These are phyloP conservation scores for Grammothele lineata DNA, from an alignment of 768 basidiomycete species.

Conservation along the genomic window DNA sequence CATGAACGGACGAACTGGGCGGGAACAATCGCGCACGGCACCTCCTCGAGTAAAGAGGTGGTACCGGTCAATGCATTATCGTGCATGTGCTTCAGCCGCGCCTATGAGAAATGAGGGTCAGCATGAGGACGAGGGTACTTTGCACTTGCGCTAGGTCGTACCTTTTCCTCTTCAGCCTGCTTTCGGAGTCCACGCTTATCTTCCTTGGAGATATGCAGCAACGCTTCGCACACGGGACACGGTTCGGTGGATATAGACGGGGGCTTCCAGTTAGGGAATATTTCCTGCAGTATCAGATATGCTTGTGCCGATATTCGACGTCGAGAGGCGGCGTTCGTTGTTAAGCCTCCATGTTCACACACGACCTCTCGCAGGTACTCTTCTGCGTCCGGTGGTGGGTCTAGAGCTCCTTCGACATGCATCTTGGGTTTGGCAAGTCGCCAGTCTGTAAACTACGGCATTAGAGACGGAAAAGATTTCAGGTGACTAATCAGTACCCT, in stretches of 20 bases:
- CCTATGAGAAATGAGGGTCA: constrained; percentile 33
- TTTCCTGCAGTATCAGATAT: constrained; percentile 42
- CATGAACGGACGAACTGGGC: constrained; percentile 61
- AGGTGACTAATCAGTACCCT: constrained; percentile 42
- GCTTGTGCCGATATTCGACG: constrained; percentile 64
- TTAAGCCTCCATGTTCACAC: constrained; percentile 68
- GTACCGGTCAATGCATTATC: constrained; percentile 48
- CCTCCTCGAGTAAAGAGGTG: constrained; percentile 41
- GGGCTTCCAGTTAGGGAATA: constrained; percentile 68
- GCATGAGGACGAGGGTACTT: not conserved
- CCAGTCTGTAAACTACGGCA: constrained; percentile 55
- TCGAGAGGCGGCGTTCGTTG: constrained; percentile 51
- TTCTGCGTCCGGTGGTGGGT: constrained; percentile 62
- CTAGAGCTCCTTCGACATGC: constrained; percentile 53
- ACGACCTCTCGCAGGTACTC: constrained; percentile 56
- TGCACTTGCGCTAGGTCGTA: constrained; percentile 19
- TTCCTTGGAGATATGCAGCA: constrained; percentile 51
- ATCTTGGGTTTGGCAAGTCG: constrained; percentile 66
- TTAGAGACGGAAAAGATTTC: too few species aligned
- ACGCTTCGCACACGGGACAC: constrained; percentile 62
- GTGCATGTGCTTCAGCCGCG: constrained; percentile 58
- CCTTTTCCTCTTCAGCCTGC: constrained; percentile 79
- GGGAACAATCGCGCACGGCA: constrained; percentile 55
- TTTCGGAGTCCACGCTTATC: constrained; percentile 59
- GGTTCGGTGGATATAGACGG: constrained; percentile 43